These are phyloP conservation scores for Agaricales sp. DNA, from an alignment of 1,284 basidiomycete species.

Conservation along the genomic window DNA sequence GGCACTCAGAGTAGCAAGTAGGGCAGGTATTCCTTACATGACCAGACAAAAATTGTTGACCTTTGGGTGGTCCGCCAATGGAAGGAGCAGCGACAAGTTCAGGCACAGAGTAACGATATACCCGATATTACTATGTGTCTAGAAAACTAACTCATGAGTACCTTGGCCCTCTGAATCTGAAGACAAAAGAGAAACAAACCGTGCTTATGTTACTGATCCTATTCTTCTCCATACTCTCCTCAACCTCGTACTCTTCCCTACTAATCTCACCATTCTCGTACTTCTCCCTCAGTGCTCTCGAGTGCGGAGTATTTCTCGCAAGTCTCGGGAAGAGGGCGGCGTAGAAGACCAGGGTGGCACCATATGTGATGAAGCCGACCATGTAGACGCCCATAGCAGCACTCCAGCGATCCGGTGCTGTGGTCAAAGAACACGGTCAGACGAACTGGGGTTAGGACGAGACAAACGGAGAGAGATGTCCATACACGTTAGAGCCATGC, in stretches of 20 bases:
- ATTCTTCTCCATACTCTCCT: constrained; percentile 79
- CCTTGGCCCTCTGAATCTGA: too few species aligned
- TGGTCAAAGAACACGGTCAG: constrained; percentile 8
- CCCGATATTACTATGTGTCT: constrained; percentile 72
- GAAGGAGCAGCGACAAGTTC: constrained; percentile 67
- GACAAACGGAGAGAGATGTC: constrained; percentile 8
- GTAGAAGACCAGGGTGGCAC: constrained; percentile 74
- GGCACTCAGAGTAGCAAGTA: constrained; percentile 6
- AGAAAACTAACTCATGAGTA: constrained; percentile 4
- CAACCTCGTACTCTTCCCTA: constrained; percentile 56
- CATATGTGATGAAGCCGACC: constrained; percentile 69
- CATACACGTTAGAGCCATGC: constrained; percentile 60
- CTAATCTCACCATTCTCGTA: constrained; percentile 49
- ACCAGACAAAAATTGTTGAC: constrained; percentile 66
- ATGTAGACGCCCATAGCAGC: constrained; percentile 74
- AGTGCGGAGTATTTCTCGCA: constrained; percentile 66
- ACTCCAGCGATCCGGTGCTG: constrained; percentile 62
- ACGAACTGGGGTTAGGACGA: not conserved
- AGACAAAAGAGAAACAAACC: constrained; percentile 24
- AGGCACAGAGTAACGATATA: constrained; percentile 59
- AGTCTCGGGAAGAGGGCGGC: constrained; percentile 76
- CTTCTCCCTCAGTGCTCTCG: constrained; percentile 47
- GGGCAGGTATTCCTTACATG: constrained; percentile 30
- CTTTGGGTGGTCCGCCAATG: constrained; percentile 49
- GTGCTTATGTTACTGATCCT: constrained; percentile 80